These are phyloP conservation scores for Fusarium hostae DNA, from an alignment of 2,329 filamentous ascomycete genomes.

Conservation along the genomic window DNA sequence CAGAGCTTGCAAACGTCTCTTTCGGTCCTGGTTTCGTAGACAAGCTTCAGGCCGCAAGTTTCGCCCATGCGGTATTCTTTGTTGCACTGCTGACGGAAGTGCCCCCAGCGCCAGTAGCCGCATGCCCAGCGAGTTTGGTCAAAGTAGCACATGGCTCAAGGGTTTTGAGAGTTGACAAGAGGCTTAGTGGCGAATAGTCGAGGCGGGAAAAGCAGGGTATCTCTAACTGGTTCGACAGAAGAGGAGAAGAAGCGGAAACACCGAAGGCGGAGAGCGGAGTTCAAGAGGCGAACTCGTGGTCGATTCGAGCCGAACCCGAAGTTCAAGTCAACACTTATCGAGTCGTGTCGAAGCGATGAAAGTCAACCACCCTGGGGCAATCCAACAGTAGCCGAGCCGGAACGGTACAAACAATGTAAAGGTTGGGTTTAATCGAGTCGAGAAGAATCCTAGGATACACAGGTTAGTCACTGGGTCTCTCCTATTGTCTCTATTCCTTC, in stretches of 20 bases:
- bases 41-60: conserved; percentile 93
- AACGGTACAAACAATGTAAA: conserved; percentile 15
- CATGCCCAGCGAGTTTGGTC: conserved; percentile 87
- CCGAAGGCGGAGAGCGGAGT: conserved; percentile 32
- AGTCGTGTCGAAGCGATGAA: conserved; percentile 18
- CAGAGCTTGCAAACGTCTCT: conserved; percentile 82
- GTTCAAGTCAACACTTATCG: conserved; percentile 20
- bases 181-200: conserved; percentile 17
- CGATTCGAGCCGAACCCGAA: conserved; percentile 34
- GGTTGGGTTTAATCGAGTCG: conserved; percentile 9
- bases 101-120: conserved; percentile 94
- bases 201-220: conserved; percentile 4
- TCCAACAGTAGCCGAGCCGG: conserved; percentile 4
- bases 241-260: conserved; percentile 27
- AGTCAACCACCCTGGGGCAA: conserved; percentile 3
- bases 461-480: conserved; percentile 26
- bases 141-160: conserved; percentile 87
- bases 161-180: conserved; percentile 31
- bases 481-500: conserved; percentile 1
- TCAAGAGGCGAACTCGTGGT: conserved; percentile 29
- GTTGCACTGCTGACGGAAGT: conserved; percentile 91
- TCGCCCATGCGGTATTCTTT: conserved; percentile 96
- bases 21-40: conserved; percentile 77
- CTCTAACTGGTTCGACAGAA: conserved; percentile 25
- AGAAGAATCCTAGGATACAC: conserved; percentile 17